Evolutionary conservation across 2,329 filamentous ascomycete genomes (phyloP).

Genomic region (Fusarium sp.): DNA sequence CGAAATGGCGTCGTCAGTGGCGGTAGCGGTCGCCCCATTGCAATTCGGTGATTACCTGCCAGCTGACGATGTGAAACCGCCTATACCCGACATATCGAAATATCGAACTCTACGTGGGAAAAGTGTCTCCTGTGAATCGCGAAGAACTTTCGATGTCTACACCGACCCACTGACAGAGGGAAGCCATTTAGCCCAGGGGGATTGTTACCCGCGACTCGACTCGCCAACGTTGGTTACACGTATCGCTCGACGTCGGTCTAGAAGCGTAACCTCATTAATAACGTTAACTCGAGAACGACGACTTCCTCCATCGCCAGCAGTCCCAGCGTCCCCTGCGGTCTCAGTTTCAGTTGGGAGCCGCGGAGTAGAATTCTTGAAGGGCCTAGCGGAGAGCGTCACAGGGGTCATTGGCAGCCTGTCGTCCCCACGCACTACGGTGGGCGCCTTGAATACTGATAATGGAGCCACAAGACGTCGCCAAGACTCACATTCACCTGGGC

Average conservation of each 20-base stretch:
- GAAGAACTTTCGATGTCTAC: conserved; percentile 51
- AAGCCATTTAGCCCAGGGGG: conserved; percentile 34
- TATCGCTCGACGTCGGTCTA: conserved; percentile 45
- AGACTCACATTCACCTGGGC: conserved; percentile 35
- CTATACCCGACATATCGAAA: conserved; percentile 48
- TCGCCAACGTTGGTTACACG: conserved; percentile 36
- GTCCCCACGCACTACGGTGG: conserved; percentile 39
- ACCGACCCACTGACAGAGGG: conserved; percentile 22
- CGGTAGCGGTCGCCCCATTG: conserved; percentile 25
- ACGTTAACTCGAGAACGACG: conserved; percentile 21
- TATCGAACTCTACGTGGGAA: conserved; percentile 55
- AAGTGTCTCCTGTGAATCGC: conserved; percentile 52
- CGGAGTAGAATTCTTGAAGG: conserved; percentile 39
- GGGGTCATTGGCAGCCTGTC: conserved; percentile 43
- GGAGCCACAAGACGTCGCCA: conserved; percentile 31
- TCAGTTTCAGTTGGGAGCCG: conserved; percentile 40
- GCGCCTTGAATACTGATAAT: conserved; percentile 28
- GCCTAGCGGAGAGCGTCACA: conserved; percentile 36
- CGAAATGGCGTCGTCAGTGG: conserved; percentile 34
- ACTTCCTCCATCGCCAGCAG: conserved; percentile 11
- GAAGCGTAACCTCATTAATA: conserved; percentile 44
- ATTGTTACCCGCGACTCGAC: conserved; percentile 47
- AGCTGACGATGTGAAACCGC: conserved; percentile 34
- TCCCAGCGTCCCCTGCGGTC: conserved; percentile 21
- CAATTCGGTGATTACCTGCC: conserved; percentile 37